Base-by-base conservation (phyloP, 2,329 filamentous ascomycete genomes). In the Furcasterigmium furcatum region DNA sequence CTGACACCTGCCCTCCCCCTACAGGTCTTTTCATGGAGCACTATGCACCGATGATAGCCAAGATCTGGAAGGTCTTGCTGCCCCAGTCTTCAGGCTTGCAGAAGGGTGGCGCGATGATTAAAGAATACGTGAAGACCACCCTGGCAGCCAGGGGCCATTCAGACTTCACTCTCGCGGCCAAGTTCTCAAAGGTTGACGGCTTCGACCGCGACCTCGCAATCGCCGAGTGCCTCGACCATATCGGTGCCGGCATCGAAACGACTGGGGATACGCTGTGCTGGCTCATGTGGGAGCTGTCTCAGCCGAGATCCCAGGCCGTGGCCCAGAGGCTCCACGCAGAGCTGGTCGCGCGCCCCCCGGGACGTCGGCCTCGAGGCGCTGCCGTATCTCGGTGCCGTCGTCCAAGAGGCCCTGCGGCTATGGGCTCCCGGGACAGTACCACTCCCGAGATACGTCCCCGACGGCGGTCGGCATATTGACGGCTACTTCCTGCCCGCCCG, bases 211-310 rank as follows among this genome's bases (percentile, higher is more conserved):
- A 18, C 4, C n/a, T 43, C 8, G n/a, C 30, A 10, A 16, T 35
- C 18, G 18, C 41, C 6, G 41, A 43, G 21, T 43, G 41, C 5
- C 41, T 43, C 4, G 62, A 57, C 57, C 59, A 63, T 6, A 49
- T 54, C 4, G 61, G 60, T 16, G 58, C 55, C 27, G 56, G 55
- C 6, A 63, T 52, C 3, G 62, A 61, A 5, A 65, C 57, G 0
- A 65, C 55, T 2, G 59, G 41, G 2, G 41, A 29, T 12, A 43
- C 21, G 14, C 41, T 43, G 13, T 43, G 41, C 25, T 43, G 41
- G 41, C 29, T 43, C 18, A 43, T 43, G 29, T 43, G 41, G 40
- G 40, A 43, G 21, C 21, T 43, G 20, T 43, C 30, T 4, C 41
- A 43, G 9, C 30, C 30, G 13, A 36, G 14, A 20, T n/a, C 21